phyloP scores from a whole-genome alignment of 495 filamentous ascomycete genomes.

The Paragyromitra xinjiangensis region DNA sequence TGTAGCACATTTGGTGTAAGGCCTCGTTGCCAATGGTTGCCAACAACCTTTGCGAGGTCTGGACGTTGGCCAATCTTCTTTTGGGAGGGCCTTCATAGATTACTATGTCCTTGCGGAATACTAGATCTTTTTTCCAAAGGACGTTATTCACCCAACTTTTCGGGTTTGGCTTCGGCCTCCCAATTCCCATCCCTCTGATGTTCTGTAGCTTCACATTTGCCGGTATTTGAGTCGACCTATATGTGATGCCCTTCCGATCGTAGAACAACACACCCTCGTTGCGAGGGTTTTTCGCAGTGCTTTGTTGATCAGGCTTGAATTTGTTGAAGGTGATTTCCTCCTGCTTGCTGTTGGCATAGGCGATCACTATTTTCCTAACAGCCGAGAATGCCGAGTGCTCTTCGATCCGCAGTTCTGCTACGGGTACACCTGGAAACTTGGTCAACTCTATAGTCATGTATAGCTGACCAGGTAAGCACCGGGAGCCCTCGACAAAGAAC shows the following conservation, averaged over 20 bases:
- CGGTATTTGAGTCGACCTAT: conserved; percentile 1
- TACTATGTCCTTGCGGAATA: conserved; percentile 18
- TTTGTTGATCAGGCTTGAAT: conserved; percentile 30
- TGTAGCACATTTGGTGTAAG: conserved; percentile 39
- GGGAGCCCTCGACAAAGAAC: conserved; percentile 32
- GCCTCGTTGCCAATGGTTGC: conserved; percentile 38
- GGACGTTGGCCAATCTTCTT: conserved; percentile 8
- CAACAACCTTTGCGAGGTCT: conserved; percentile 29
- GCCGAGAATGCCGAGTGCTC: conserved; percentile 38
- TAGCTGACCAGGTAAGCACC: conserved; percentile 42
- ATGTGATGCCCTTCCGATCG: conserved; percentile 39
- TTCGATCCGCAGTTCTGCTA: conserved; percentile 31
- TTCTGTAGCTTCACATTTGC: neutral
- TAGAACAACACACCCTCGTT: conserved; percentile 20
- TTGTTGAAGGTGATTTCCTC: conserved; percentile 37
- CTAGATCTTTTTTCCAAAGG: conserved; percentile 18
- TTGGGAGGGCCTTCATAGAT: conserved; percentile 16
- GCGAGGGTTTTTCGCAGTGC: neutral
- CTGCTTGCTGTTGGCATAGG: conserved; percentile 39
- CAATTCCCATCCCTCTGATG: neutral
- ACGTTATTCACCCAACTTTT: conserved; percentile 17
- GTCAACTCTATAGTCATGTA: conserved; percentile 49
- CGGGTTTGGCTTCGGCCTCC: conserved; percentile 16
- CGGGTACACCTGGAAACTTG: conserved; percentile 37
- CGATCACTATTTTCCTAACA: conserved; percentile 39